Evolutionary conservation across 2,329 filamentous ascomycete species (phyloP).

Genomic region (Zelopaecilomyces penicillatus): DNA sequence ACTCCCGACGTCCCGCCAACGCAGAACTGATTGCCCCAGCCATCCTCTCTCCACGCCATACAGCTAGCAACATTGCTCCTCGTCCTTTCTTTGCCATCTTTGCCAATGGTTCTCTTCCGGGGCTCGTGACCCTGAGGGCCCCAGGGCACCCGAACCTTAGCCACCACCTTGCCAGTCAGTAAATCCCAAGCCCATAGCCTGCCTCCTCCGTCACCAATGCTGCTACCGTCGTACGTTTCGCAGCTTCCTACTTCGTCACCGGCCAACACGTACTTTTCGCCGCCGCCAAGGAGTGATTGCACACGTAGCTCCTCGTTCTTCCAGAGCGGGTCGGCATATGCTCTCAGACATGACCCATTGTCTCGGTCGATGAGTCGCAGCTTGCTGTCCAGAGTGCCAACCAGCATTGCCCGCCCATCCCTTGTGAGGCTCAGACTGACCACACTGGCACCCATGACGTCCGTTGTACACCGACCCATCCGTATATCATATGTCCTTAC

Average conservation of each 20-base stretch:
- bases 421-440: constrained; percentile 65
- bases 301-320: constrained; percentile 66
- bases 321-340: constrained; percentile 52
- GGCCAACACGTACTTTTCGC: constrained; percentile 69
- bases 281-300: constrained; percentile 64
- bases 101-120: constrained; percentile 46
- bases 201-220: constrained; percentile 38
- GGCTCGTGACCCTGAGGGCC: constrained; percentile 40
- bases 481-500: constrained; percentile 76
- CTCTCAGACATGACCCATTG: constrained; percentile 63
- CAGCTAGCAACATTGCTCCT: constrained; percentile 54
- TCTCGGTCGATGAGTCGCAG: constrained; percentile 74
- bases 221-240: constrained; percentile 9
- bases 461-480: constrained; percentile 60
- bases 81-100: constrained; percentile 52
- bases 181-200: constrained; percentile 77
- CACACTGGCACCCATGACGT: constrained; percentile 63
- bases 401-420: constrained; percentile 67
- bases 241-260: constrained; percentile 58
- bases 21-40: constrained; percentile 57
- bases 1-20: constrained; percentile 57
- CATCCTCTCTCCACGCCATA: constrained; percentile 53
- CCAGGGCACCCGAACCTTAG: constrained; percentile 53
- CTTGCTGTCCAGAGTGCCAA: constrained; percentile 66
- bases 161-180: constrained; percentile 59